Base-by-base conservation (phyloP, 108 stramenopile species). In the Pseudonitzschia multistriata region DNA sequence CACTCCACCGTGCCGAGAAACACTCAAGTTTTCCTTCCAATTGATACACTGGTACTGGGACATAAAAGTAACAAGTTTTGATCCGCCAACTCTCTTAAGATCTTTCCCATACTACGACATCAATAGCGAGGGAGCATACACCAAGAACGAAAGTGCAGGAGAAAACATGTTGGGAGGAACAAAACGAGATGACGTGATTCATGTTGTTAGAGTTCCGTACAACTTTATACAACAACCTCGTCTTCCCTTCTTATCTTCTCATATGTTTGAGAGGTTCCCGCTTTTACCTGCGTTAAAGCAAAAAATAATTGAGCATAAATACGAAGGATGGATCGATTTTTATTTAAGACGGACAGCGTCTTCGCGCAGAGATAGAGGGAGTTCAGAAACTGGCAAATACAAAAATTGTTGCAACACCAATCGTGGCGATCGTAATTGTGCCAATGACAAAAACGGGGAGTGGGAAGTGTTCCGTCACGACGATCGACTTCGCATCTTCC, bases 251-350 rank as follows among this genome's bases (percentile, higher is more conserved):
- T 59, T 59, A 59, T 33, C 34, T 3, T 59, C 17, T 30, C 33
- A 0, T 29, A 11, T 59, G 13, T 10, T 7, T n/a, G 35, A 33
- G 14, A 59, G n/a, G 11, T 33, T 59, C n/a, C 19, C 11, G 42
- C 8, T 45, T 13, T 6, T 45, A 45, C 42, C 2, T 17, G 8
- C 15, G 17, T 17, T 45, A 45, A 1, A 45, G 2, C 13, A 17
- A 17, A 45, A 33, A 10, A 14, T 33, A 10, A 8, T 59, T 14
- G 57, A 59, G 57, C 35, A 33, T 59, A 33, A 59, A 13, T 59
- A 59, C 57, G 57, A 59, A 33, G 57, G 57, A 29, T 59, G 57
- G 57, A 33, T 59, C 21, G 57, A 59, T 59, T 59, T 59, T 30
- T 59, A 59, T n/a, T 33, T 59, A 30, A 31, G 57, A 59, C 57